Percentiles rank a stretch among this genome's conserved stretches.
These are phyloP conservation scores for Begonia fuchsioides DNA, from an alignment of 306 rosid genomes.

Conservation along the genomic window DNA sequence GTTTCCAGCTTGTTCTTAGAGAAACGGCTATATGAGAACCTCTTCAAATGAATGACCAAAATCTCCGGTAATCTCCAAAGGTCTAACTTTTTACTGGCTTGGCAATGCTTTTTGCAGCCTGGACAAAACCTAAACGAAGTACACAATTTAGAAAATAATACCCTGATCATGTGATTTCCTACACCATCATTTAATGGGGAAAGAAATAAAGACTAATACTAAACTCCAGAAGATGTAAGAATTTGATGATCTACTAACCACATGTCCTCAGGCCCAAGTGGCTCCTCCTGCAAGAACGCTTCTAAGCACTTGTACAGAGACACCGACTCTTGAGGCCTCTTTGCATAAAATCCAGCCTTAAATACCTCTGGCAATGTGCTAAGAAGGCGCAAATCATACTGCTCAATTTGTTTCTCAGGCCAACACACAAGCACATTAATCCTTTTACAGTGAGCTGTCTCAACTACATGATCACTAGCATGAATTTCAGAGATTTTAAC, in stretches of 20 bases:
- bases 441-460: constrained; percentile 26
- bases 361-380: constrained; percentile 78
- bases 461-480: constrained; percentile 36
- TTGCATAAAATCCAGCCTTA: constrained; percentile 51
- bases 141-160: not conserved
- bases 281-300: constrained; percentile 95
- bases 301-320: constrained; percentile 91
- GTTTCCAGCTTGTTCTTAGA: constrained; percentile 91
- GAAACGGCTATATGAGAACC: constrained; percentile 87
- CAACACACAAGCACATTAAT: constrained; percentile 67
- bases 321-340: constrained; percentile 72
- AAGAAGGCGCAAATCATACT: constrained; percentile 40
- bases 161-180: constrained; percentile 1
- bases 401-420: constrained; percentile 49
- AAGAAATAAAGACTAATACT: not conserved
- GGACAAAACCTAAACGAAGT: constrained; percentile 65
- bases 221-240: not conserved
- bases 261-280: constrained; percentile 99
- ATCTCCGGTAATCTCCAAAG: constrained; percentile 99
- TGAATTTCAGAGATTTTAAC: constrained; percentile 37
- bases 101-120: constrained; percentile 69
- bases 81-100: constrained; percentile 93
- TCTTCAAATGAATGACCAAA: constrained; percentile 94
- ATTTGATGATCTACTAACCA: constrained; percentile 38
- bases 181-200: constrained; percentile 5